Evolutionary conservation across 352 stramenopile species (phyloP), one percentile per base, ranked within the genome.

Genomic region (Aphanomyces invadans): DNA sequence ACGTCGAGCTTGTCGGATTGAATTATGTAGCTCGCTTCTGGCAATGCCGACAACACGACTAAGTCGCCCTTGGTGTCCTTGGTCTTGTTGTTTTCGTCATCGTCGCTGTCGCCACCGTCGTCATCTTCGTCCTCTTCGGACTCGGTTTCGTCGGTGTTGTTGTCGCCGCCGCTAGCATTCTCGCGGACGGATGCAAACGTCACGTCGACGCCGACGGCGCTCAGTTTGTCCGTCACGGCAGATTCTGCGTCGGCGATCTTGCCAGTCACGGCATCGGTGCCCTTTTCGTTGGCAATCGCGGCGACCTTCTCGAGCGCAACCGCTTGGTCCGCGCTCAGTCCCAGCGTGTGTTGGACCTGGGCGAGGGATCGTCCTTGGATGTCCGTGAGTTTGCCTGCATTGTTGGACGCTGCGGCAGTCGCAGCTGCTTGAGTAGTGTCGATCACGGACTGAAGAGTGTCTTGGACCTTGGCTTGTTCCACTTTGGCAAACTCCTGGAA

Each of bases 11-110:
- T 74, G 60, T 87, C 71, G 0, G 73, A 82, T 29, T 78, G 66
- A 2, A 87, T 78, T 0, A 85, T 74, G 48, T 83, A 85, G 36
- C 71, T 85, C 3, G 81, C 57, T 32, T 83, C 52, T 0, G 76
- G 78, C 67, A 81, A 67, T 4, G 78, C 78, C 1, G 72, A 79
- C 7, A 87, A 59, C 29, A 75, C n/a, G 28, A 87, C 29, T 17
- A 68, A 44, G 21, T 59, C 44, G 29, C 71, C 57, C 15, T 39
- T 44, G 4, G 67, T 55, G 25, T 76, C 65, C 0, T 71, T 59
- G 12, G 49, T 36, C 0, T 68, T 61, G 21, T 76, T 53, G 7
- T 76, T 65, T 0, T 66, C 73, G 0, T 70, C 33, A 19, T 72
- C 12, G 3, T 70, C 48, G n/a, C 44, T 38, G 28, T 54, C 57